Evolutionary conservation across 441 rosid genomes (phyloP), one percentile per base, ranked within the genome.

Genomic region (Biscutella auriculata): DNA sequence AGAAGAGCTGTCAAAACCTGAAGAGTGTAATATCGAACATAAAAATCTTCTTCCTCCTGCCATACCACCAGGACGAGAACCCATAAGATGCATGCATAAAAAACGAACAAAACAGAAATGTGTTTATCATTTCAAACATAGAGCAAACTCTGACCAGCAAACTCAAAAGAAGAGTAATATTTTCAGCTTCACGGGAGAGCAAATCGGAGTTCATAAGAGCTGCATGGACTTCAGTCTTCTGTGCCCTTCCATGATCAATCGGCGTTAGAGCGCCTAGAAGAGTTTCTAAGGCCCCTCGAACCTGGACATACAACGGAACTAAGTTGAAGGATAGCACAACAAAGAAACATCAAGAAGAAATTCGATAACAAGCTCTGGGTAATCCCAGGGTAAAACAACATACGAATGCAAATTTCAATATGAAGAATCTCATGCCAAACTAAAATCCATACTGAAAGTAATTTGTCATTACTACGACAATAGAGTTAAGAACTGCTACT

Each of bases 41-140:
- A 93, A 73, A 89, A 93, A 70, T 93, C 99, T 62, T 89, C 97
- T 79, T 93, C 97, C 36, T 88, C 78, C 97, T 93, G 81, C 60
- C 72, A 72, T 67, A 66, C 36, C 21, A 51, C 28, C 46, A 57
- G 55, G 48, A 41, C 34, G 59, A 45, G 39, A 53, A 14, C 25
- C 39, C 34, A 41, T 13, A 4, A 37, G 47, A 63, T 17, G 19
- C 30, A 66, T 9, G 6, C 48, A 32, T 28, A 25, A 52, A 23
- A 33, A 57, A 10, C 6, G 3, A 21, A 37, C 16, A 41, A 12
- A 21, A 53, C 60, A 53, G 5, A 37, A 26, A 36, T 40, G 41
- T 27, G 16, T 25, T 32, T 36, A 52, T 13, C n/a, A 19, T 42
- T 46, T n/a, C 26, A 15, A 13, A 43, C 11, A 51, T 57, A 42